Conservation (phyloP, 1,284 basidiomycete species). For the Filobasidium uniguttulatum region DNA sequence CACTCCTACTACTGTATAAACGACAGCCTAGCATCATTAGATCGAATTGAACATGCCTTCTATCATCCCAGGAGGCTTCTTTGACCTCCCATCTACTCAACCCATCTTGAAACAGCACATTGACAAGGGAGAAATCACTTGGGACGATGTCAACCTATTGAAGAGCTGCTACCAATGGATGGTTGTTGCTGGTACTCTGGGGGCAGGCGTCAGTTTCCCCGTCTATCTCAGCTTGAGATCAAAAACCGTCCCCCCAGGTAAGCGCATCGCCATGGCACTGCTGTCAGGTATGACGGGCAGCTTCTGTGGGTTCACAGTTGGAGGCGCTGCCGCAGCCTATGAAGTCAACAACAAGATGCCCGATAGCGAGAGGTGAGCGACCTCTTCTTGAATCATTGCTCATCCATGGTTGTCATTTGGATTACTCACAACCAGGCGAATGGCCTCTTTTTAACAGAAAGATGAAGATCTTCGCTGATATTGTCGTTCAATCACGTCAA, state of each 20-base stretch:
- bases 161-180: constrained; percentile 22
- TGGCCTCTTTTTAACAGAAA: constrained; percentile 17
- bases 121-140: constrained; percentile 22
- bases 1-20: too few relatives aligned
- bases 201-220: constrained; percentile 17
- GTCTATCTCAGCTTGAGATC: constrained; percentile 16
- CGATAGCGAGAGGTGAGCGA: constrained; percentile 24
- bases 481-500: constrained; percentile 21
- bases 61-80: constrained; percentile 3
- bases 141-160: constrained; percentile 24
- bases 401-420: not conserved
- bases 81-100: constrained; percentile 11
- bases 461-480: constrained; percentile 24
- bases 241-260: constrained; percentile 6
- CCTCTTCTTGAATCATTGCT: not conserved
- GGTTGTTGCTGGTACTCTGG: constrained; percentile 11
- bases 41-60: too few relatives aligned
- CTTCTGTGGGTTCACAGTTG: constrained; percentile 25
- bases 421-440: too few relatives aligned
- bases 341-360: constrained; percentile 25
- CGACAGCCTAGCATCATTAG: too few relatives aligned
- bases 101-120: constrained; percentile 8
- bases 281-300: constrained; percentile 16
- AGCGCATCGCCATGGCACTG: constrained; percentile 13
- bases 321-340: constrained; percentile 21